Evolutionary conservation across 108 stramenopile genomes (phyloP), one percentile per base, ranked within the genome.

Genomic region (Cyclostephanos invisitatus): DNA sequence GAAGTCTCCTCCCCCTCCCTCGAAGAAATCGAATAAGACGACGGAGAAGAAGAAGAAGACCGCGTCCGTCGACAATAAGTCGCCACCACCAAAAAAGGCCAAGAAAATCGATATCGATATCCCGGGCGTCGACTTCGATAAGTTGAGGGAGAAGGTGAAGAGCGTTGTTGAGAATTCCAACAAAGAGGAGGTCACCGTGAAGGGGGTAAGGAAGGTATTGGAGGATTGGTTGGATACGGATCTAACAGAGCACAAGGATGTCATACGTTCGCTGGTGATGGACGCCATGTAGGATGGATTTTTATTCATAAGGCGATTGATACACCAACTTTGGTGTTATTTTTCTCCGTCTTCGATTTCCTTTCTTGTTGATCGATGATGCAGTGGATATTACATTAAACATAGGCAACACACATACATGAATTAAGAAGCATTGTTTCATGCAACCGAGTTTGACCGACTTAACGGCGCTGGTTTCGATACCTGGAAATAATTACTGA

Each of bases 221-320:
- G 79, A 80, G 48, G 68, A 80, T 7, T 80, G 79, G 79, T 62
- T 80, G 6, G 79, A 80, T 46, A 70, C 68, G 25, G 79, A 80
- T 58, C 72, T 80, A n/a, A 15, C 51, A 0, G 35, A 69, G 14
- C 49, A 80, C 68, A 80, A 73, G 27, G 68, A 80, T 64, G 72
- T 62, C 60, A 60, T 80, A 40, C 72, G 79, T 53, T 9, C 72
- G 8, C 59, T 80, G n/a, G 79, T 80, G 48, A 80, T 80, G 79
- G 62, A 80, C 11, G 79, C 42, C n/a, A 73, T 80, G 72, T 80
- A 69, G 64, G 7, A 28, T 59, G 64, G 7, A 28, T 59, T 35
- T 18, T 0, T 59, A 59, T 17, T 28, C 32, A 8, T 36, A 5
- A 1, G 5, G 53, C 25, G 8, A 54, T 54, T 54, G 25, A 25